These are phyloP conservation scores for Boletus mariae DNA, from an alignment of 1,284 basidiomycete species.

Conservation along the genomic window DNA sequence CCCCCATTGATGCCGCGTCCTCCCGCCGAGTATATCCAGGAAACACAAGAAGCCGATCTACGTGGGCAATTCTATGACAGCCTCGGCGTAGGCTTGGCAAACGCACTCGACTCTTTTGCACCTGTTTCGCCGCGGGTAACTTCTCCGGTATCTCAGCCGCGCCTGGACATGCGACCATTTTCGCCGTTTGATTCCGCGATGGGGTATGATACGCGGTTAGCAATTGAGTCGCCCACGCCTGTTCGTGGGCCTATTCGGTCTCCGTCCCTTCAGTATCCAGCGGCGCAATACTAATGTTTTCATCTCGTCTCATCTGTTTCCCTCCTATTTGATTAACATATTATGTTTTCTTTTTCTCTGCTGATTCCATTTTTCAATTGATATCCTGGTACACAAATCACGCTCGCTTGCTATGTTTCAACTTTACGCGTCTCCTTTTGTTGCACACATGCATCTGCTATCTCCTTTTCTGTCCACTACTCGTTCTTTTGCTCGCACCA, in stretches of 20 bases:
- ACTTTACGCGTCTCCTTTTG: neutral
- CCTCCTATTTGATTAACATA: slow-evolving; percentile 21
- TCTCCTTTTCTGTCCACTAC: neutral
- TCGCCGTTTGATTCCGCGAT: slow-evolving; percentile 42
- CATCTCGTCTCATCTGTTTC: neutral
- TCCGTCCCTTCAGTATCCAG: slow-evolving; percentile 8
- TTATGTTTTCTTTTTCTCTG: slow-evolving; percentile 4
- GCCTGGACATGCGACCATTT: slow-evolving; percentile 40
- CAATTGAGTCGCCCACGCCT: slow-evolving; percentile 9
- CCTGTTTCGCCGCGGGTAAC: slow-evolving; percentile 19
- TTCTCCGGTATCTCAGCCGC: slow-evolving; percentile 13
- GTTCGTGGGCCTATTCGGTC: neutral
- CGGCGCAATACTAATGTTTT: slow-evolving; percentile 11
- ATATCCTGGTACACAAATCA: slow-evolving; percentile 8
- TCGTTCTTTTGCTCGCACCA: neutral
- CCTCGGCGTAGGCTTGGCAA: slow-evolving; percentile 16
- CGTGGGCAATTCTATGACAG: slow-evolving; percentile 36
- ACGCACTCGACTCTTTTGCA: slow-evolving; percentile 21
- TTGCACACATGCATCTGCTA: neutral
- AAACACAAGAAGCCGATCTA: slow-evolving; percentile 68
- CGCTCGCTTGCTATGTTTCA: slow-evolving; percentile 4
- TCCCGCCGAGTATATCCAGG: slow-evolving; percentile 70
- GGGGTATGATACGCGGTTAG: slow-evolving; percentile 14
- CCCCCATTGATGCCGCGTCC: slow-evolving; percentile 71
- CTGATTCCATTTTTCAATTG: neutral